phyloP scores from a whole-genome alignment of 2,329 filamentous ascomycete genomes.

The Pseudogymnoascus sp. region DNA sequence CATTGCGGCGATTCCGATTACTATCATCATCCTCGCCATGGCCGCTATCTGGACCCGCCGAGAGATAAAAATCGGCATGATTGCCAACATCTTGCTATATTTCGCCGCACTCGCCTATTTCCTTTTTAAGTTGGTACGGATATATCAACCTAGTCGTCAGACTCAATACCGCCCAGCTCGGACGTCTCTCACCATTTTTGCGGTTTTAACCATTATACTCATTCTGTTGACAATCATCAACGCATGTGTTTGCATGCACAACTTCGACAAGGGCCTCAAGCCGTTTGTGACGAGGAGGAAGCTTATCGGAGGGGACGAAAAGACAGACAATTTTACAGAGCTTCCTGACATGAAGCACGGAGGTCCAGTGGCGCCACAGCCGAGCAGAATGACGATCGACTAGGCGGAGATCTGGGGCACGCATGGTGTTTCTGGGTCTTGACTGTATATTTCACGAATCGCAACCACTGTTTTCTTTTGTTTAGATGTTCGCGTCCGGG shows the following conservation, averaged over 20 bases:
- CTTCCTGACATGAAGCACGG: conserved; percentile 33
- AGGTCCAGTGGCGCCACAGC: conserved; percentile 25
- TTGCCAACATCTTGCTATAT: conserved; percentile 73
- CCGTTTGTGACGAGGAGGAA: conserved; percentile 65
- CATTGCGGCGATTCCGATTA: conserved; percentile 82
- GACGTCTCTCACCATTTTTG: conserved; percentile 85
- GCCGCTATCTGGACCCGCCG: conserved; percentile 79
- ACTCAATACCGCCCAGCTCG: conserved; percentile 68
- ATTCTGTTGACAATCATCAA: conserved; percentile 85
- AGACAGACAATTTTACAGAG: conserved; percentile 40
- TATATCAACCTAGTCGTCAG: conserved; percentile 63
- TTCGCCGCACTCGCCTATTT: conserved; percentile 89
- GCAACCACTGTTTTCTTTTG: conserved; percentile 18
- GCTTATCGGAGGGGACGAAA: conserved; percentile 39
- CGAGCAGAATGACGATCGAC: conserved; percentile 44
- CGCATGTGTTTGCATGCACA: conserved; percentile 78
- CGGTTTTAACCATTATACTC: conserved; percentile 82
- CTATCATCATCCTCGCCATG: conserved; percentile 77
- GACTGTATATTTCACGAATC: conserved; percentile 23
- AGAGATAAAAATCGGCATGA: conserved; percentile 75
- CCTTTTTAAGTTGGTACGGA: conserved; percentile 94
- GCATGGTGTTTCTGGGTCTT: conserved; percentile 10
- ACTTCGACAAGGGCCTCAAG: conserved; percentile 87
- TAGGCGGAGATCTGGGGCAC: conserved; percentile 21
- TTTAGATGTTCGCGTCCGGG: conserved; percentile 19